Percentiles rank a stretch among this genome's conserved stretches.
Evolutionary conservation across 2,329 filamentous ascomycete species (phyloP).

Genomic region (Neurospora sp.): DNA sequence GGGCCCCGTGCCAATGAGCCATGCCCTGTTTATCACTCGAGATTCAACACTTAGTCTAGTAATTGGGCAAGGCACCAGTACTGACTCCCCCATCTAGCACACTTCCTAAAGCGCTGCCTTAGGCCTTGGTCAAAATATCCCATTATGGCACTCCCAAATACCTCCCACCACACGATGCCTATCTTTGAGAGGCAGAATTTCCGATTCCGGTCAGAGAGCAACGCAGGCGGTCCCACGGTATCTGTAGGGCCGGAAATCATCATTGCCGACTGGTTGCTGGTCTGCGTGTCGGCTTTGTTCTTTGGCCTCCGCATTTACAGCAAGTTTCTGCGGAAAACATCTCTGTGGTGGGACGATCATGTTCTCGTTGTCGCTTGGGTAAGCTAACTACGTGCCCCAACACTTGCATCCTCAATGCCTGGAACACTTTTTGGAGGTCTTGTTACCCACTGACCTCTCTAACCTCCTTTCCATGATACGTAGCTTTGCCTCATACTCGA

Average conservation of each 20-base stretch:
- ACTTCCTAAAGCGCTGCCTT: not conserved
- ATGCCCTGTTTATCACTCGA: not conserved
- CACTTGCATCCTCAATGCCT: not conserved
- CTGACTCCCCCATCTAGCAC: not conserved
- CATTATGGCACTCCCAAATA: not conserved
- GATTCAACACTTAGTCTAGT: not conserved
- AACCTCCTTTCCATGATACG: not conserved
- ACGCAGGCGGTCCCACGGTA: not conserved
- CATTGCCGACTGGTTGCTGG: not conserved
- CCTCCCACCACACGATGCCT: not conserved
- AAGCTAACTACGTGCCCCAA: not conserved
- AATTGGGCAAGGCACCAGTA: not conserved
- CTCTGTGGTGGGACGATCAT: not conserved
- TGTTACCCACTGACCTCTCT: not conserved
- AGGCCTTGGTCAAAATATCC: not conserved
- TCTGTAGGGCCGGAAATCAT: not conserved
- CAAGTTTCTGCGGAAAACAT: not conserved
- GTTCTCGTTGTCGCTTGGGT: not conserved
- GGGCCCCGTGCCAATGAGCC: not conserved
- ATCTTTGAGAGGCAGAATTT: not conserved
- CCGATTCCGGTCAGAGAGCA: not conserved
- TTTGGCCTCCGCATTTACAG: not conserved
- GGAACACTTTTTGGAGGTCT: not conserved
- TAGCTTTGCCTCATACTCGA: constrained; percentile 7
- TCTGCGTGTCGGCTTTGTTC: not conserved